These are phyloP conservation scores for Angophora floribunda DNA, from an alignment of 345 rosid species.

Conservation along the genomic window DNA sequence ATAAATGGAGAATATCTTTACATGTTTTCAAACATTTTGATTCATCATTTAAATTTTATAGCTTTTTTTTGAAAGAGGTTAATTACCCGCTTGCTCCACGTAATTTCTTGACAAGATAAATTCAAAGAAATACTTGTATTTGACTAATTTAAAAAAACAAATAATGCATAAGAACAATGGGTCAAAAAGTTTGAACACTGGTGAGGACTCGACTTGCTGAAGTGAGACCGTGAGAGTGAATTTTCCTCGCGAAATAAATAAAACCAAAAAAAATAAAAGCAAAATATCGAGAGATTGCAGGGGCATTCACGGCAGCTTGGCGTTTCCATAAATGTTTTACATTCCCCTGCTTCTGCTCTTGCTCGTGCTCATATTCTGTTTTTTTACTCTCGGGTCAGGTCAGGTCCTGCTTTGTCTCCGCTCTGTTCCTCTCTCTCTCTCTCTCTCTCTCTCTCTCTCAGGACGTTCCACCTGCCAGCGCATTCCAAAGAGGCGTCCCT, in stretches of 20 bases:
- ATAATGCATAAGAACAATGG: neutral
- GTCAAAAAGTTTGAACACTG: neutral
- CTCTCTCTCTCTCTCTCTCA: neutral
- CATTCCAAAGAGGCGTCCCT: neutral
- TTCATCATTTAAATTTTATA: neutral
- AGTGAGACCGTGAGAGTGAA: neutral
- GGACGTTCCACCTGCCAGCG: neutral
- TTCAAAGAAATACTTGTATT: neutral
- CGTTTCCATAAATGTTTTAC: neutral
- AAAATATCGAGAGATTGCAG: neutral
- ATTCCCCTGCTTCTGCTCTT: neutral
- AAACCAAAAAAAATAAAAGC: neutral
- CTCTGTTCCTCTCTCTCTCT: neutral
- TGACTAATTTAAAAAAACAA: neutral
- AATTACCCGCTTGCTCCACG: neutral
- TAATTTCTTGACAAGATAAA: too few relatives aligned
- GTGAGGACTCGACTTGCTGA: neutral
- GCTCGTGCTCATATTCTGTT: neutral
- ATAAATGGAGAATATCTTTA: neutral
- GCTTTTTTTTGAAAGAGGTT: neutral
- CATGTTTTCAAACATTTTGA: rapidly evolving
- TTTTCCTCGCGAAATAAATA: neutral
- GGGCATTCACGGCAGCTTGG: slow-evolving; percentile 5
- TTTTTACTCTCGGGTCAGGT: neutral
- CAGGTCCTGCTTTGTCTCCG: neutral